Evolutionary conservation across 2,329 filamentous ascomycete species (phyloP).

Genomic region (Ophiocordyceps camponoti-saundersi): DNA sequence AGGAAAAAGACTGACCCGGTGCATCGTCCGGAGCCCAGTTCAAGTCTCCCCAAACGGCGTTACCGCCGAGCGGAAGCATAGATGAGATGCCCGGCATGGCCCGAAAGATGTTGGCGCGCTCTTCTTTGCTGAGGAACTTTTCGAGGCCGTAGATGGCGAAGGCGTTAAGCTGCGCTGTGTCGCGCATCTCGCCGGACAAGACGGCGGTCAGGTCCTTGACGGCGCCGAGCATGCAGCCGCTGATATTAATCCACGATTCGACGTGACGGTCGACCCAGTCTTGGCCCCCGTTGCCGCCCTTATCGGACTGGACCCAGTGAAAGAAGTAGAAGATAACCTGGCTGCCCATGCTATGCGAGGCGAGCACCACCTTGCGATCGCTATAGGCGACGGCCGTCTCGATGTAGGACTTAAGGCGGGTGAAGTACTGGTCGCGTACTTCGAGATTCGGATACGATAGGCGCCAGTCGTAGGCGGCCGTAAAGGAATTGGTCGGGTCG

Average conservation of each 20-base stretch:
- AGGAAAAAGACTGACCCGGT: conserved; percentile 55
- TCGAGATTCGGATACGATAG: conserved; percentile 83
- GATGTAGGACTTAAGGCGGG: conserved; percentile 74
- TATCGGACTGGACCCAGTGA: conserved; percentile 61
- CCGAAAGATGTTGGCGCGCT: conserved; percentile 84
- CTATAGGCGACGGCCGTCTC: conserved; percentile 63
- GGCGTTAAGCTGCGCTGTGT: conserved; percentile 88
- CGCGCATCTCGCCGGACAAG: conserved; percentile 93
- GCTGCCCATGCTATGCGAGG: conserved; percentile 95
- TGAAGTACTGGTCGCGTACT: conserved; percentile 83
- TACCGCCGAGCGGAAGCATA: conserved; percentile 89
- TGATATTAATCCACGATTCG: conserved; percentile 96
- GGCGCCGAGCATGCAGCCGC: conserved; percentile 92
- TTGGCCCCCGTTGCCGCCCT: conserved; percentile 65
- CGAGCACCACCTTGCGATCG: conserved; percentile 64
- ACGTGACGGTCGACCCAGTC: conserved; percentile 83
- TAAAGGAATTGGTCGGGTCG: conserved; percentile 63
- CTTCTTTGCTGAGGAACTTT: conserved; percentile 80
- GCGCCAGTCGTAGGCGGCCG: conserved; percentile 76
- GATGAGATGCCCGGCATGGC: conserved; percentile 94
- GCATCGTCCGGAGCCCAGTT: conserved; percentile 78
- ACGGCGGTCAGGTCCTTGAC: conserved; percentile 82
- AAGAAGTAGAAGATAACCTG: conserved; percentile 81
- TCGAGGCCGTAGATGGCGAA: conserved; percentile 95
- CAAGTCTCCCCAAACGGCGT: conserved; percentile 84